A percentile compares a stretch with the other conserved stretches of the same genome.
phyloP scores from a whole-genome alignment of 257 asterid species.

The Paulownia fortunei region DNA sequence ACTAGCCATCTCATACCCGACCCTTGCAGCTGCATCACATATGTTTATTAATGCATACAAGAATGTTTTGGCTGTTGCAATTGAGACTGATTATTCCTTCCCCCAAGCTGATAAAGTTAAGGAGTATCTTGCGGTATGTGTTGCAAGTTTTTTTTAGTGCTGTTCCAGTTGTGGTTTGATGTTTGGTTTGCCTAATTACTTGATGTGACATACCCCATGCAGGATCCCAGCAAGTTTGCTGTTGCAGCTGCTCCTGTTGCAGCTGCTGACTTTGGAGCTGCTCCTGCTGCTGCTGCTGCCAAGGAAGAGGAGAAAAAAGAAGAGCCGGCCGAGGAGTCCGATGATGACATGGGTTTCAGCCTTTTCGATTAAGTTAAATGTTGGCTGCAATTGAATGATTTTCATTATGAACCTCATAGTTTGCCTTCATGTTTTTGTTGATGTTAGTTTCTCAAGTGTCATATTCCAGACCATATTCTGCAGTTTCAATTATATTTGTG shows the following conservation, averaged over 20 bases:
- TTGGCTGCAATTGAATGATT: background rate
- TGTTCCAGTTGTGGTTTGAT: background rate
- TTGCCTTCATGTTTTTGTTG: background rate
- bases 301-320: constrained; percentile 74
- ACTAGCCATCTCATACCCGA: constrained; percentile 82
- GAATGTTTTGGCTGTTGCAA: constrained; percentile 77
- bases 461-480: too few species aligned
- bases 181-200: background rate
- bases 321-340: constrained; percentile 79
- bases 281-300: constrained; percentile 57
- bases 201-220: background rate
- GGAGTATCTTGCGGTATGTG: constrained; percentile 74
- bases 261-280: constrained; percentile 43
- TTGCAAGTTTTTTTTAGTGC: too few species aligned
- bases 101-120: constrained; percentile 90
- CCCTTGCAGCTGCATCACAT: constrained; percentile 90
- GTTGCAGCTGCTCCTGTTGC: constrained; percentile 64
- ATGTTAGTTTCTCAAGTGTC: background rate
- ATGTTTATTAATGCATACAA: constrained; percentile 88
- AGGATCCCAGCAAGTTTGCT: constrained; percentile 91
- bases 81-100: constrained; percentile 85
- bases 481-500: too few species aligned
- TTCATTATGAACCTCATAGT: background rate
- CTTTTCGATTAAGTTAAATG: constrained; percentile 63
- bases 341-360: constrained; percentile 83